Evolutionary conservation across 495 filamentous ascomycete species (phyloP), one percentile per base, ranked within the genome.

Genomic region (Neurospora sp.): DNA sequence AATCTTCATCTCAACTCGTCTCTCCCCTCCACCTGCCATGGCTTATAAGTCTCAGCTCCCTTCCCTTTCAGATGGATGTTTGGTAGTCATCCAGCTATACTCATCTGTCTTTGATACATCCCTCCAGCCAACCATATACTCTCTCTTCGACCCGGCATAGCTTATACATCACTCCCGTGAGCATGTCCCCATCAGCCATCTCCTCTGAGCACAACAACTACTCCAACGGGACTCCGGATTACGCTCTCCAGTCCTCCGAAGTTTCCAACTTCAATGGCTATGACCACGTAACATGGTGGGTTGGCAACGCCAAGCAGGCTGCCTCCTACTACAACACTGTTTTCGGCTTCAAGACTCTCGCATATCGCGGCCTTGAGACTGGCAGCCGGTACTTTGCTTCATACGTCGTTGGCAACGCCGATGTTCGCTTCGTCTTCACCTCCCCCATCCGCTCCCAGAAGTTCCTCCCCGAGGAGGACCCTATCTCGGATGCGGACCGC

Each of bases 241-340:
- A 83, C 70, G 81, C 83, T 74, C 74, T 82, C 71, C 81, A 86
- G 76, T 74, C 78, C 72, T 78, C 80, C 72, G 77, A 80, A 39
- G 20, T 68, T 47, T 77, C 87, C 71, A 87, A 86, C 78, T 96
- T 94, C 82, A 87, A 87, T 35, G 93, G 93, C 79, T 97, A 97
- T 77, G 91, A 96, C 83, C 92, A 96, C 78, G 86, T 96, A 68
- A 91, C 92, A 77, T 97, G 94, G 94, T 97, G 92, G 80, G 94
- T 98, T 7, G 93, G 93, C 76, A 98, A 98, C 81, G 94, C 94
- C 76, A 97, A 97, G 83, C 94, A 97, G 86, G 92, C 92, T 0
- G 93, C 93, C 53, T 86, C 89, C 69, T 97, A 90, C 85, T 97
- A 96, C 83, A 90, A 90, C 79, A 90, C 90, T 10, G 90, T 91